Conservation (phyloP, 306 rosid genomes). For the Pueraria montana region DNA sequence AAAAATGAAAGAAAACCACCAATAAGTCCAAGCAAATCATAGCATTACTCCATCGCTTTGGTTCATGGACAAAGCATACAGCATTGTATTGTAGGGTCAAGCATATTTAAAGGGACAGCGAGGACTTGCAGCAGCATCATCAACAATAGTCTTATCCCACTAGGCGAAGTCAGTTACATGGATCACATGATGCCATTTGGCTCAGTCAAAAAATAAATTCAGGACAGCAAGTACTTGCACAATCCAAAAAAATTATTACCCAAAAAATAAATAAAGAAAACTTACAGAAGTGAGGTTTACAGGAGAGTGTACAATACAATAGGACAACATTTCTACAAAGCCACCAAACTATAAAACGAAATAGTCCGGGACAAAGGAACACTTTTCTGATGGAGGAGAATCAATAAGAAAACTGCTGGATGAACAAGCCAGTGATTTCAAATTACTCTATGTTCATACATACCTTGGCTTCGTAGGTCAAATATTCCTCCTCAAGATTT, state of each 20-base stretch:
- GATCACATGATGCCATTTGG: neutral
- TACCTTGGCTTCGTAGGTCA: conserved; percentile 91
- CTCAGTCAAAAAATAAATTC: neutral
- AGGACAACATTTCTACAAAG: conserved; percentile 16
- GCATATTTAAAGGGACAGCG: conserved; percentile 24
- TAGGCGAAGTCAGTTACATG: neutral
- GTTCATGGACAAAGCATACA: conserved; percentile 36
- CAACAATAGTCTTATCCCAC: neutral
- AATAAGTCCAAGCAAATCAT: conserved; percentile 12
- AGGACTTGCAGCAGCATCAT: neutral
- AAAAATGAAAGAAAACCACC: conserved; percentile 44
- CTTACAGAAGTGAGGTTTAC: neutral
- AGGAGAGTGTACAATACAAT: conserved; percentile 11
- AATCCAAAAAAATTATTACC: neutral
- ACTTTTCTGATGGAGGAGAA: conserved; percentile 23
- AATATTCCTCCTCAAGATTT: conserved; percentile 94
- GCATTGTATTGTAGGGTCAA: neutral
- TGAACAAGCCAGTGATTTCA: conserved; percentile 34
- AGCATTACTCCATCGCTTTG: neutral
- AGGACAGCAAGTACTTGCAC: neutral
- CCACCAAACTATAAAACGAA: conserved; percentile 17
- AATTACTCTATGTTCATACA: conserved; percentile 12
- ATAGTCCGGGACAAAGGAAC: conserved; percentile 22
- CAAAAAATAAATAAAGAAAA: neutral
- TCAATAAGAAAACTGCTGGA: conserved; percentile 5